A percentile compares a stretch with the other conserved stretches of the same genome.
Conservation (phyloP, 2,329 filamentous ascomycete genomes). For the Fusarium mundagurra region DNA sequence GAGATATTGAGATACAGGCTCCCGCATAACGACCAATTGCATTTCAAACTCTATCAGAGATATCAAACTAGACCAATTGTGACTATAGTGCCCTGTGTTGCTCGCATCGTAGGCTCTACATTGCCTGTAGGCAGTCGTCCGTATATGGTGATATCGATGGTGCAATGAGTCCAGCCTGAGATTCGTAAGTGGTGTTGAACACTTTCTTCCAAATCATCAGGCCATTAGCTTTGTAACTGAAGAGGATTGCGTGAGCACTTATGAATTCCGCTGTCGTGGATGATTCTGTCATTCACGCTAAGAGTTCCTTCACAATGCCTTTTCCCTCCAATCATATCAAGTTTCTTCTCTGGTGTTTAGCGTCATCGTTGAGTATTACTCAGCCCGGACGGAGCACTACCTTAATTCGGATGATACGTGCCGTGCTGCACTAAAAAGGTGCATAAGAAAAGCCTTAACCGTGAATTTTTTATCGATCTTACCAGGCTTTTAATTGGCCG, state of each 20-base stretch:
- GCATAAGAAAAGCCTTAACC: not conserved
- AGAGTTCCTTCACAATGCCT: not conserved
- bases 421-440: not conserved
- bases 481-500: not conserved
- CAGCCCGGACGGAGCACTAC: not conserved
- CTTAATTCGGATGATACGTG: not conserved
- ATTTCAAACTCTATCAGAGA: rapidly evolving
- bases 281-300: not conserved
- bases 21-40: not conserved
- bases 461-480: not conserved
- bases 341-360: not conserved
- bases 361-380: not conserved
- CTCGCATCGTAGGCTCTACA: not conserved
- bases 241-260: constrained; percentile 1
- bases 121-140: not conserved
- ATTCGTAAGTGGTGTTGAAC: not conserved
- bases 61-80: not conserved
- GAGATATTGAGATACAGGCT: not conserved
- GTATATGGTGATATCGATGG: not conserved
- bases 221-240: not conserved
- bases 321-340: not conserved
- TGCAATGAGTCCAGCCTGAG: not conserved
- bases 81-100: not conserved
- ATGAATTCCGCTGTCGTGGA: not conserved
- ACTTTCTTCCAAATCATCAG: not conserved